These are phyloP conservation scores for Candida tetrigidarum DNA, from an alignment of 1,139 yeast species.

Conservation along the genomic window DNA sequence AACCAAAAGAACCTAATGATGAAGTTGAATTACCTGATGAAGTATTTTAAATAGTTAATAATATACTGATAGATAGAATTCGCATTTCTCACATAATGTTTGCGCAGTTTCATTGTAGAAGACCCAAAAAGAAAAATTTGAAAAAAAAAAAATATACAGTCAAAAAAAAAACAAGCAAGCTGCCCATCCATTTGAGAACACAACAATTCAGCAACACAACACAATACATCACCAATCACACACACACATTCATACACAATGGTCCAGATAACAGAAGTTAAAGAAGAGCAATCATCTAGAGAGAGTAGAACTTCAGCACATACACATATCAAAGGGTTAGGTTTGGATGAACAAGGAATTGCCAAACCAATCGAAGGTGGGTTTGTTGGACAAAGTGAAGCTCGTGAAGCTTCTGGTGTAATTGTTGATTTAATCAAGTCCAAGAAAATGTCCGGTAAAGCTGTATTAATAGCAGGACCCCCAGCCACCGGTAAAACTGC, in stretches of 20 bases:
- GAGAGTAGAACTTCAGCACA: slow-evolving; percentile 94
- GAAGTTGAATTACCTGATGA: slow-evolving; percentile 63
- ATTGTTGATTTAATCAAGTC: slow-evolving; percentile 93
- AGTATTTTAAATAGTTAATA: neutral
- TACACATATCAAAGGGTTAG: slow-evolving; percentile 95
- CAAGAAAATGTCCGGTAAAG: slow-evolving; percentile 94
- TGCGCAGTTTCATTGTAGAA: neutral
- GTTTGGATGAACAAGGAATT: slow-evolving; percentile 86
- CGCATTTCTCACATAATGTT: neutral
- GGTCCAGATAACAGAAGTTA: slow-evolving; percentile 88
- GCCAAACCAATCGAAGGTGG: slow-evolving; percentile 92
- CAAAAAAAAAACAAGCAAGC: neutral
- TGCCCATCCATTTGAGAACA: no score
- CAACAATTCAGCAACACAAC: neutral
- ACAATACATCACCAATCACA: neutral
- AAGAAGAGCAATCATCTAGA: slow-evolving; percentile 53
- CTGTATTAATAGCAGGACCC: slow-evolving; percentile 94
- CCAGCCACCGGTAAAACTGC: slow-evolving; percentile 99
- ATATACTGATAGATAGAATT: slow-evolving; percentile 1
- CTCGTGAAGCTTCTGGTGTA: slow-evolving; percentile 97
- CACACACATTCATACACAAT: slow-evolving; percentile 32
- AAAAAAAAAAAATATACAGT: neutral
- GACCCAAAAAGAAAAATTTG: slow-evolving; percentile 3
- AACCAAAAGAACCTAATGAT: slow-evolving; percentile 94
- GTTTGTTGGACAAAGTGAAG: slow-evolving; percentile 92